Evolutionary conservation across 371 early-diverging fungal species (phyloP), one percentile per base, ranked within the genome.

Genomic region (Catenaria anguillulae): DNA sequence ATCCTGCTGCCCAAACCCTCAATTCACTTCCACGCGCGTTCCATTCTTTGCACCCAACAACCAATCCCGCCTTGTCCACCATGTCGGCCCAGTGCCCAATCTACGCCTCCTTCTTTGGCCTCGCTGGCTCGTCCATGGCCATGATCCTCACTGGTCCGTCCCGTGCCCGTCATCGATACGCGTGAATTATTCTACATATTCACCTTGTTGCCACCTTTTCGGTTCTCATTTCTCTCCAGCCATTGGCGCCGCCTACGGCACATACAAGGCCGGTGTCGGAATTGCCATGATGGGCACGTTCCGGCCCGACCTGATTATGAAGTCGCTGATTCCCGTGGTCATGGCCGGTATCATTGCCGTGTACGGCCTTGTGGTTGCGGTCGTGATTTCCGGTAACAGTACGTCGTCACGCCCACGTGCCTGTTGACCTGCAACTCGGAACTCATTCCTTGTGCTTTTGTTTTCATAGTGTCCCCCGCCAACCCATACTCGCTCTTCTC

Each of bases 261-360:
- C 98, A 43, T 91, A 93, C 62, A 97, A 95, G 75, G 86, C 97
- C 55, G 98, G 97, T 52, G 84, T 95, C 55, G 95, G 96, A 65
- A 91, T 98, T 70, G 80, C 91, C 29, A 90, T 89, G 64, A 90
- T 91, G 75, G 96, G 97, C 74, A 89, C 92, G 42, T 86, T 96
- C 76, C 83, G 89, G 50, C 98, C 98, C 63, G 88, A 92, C 63
- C 79, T 93, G 60, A 85, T 95, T 64, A 84, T 95, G 85, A 94
- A 89, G 58, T 35, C 33, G 48, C 79, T 90, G 42, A 83, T 96
- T 60, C 97, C 97, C 23, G 90, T 95, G 55, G 89, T 97, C 72
- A 96, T 97, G 97, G 92, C 94, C 70, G 97, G 97, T 86, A 96
- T 97, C 71, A 84, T 97, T 73, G 93, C 86, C 66, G 89, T 97